Base-by-base conservation (phyloP, 163 green algal genomes). In the Chlamydomonas reinhardtii region DNA sequence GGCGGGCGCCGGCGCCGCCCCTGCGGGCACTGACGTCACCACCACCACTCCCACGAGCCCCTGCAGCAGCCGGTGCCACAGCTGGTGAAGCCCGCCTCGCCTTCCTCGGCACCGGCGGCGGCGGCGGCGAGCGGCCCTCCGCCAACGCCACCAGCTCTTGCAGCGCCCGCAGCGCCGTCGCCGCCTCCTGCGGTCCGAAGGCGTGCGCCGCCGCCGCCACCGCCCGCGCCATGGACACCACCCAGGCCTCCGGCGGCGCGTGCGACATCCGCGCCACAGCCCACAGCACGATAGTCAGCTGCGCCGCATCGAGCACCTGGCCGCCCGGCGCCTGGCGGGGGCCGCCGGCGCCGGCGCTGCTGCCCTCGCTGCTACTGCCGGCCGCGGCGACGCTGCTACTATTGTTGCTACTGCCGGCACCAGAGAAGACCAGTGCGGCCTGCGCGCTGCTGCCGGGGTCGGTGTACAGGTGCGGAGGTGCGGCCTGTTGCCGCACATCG, bases 281-380 rank as follows among this genome's bases (percentile, higher is more conserved):
- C 77, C 77, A 85, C 39, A 85, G 66, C 64, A 76, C 64, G 8
- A 76, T 14, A 22, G 77, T 31, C 65, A 85, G 17, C 39, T 76
- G 66, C 43, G 66, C 8, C 0, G 48, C 15, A 22, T 31, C 35
- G 22, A 75, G 32, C n/a, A n/a, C n/a, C 17, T 4, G 20, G 19
- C 31, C 68, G 68, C 17, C 19, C 25, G 62, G 25, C 19, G 19
- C 56, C 56, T 2, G 56, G 56, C 8, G 17, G 56, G 5, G 19
- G 56, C 56, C 17, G 56, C 8, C 19, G 12, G 11, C 25, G 61
- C 61, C 32, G 20, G 11, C 4, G 20, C 59, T n/a, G 59, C 59
- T 66, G 59, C 20, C 4, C 5, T 12, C 6, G 61, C 61, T 6
- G 61, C 12, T 29, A 1, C 12, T 68, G 61, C 4, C 14, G 12